phyloP scores from a whole-genome alignment of 1,139 yeast genomes.

The Debaryomyces psychrophilus region DNA sequence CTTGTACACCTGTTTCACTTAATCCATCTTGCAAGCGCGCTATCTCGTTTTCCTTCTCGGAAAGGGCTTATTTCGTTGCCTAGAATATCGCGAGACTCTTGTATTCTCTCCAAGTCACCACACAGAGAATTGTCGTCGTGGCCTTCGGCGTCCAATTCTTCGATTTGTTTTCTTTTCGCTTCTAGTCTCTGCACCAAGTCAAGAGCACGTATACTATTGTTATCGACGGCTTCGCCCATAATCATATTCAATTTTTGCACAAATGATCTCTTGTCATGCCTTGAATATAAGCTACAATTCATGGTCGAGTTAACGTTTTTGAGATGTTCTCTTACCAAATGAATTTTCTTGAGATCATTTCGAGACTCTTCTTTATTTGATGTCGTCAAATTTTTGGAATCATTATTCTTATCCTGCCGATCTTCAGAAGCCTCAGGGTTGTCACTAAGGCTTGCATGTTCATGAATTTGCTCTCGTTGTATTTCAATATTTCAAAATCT shows the following conservation, averaged over 20 bases:
- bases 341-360: not conserved
- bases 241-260: not conserved
- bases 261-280: not conserved
- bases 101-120: not conserved
- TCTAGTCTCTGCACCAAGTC: not conserved
- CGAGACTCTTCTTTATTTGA: not conserved
- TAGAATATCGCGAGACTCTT: not conserved
- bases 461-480: not conserved
- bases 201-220: not conserved
- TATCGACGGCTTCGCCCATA: not conserved
- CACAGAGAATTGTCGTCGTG: not conserved
- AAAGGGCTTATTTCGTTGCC: not conserved
- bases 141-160: not conserved
- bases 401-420: not conserved
- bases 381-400: not conserved
- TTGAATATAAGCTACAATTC: too few species aligned
- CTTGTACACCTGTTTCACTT: not conserved
- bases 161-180: not conserved
- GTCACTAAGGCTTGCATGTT: not conserved
- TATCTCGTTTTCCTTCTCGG: not conserved
- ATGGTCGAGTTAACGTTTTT: not conserved
- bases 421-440: not conserved
- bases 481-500: constrained; percentile 9
- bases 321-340: not conserved
- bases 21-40: not conserved